Evolutionary conservation across 2,329 filamentous ascomycete genomes (phyloP), one percentile per base, ranked within the genome.

Genomic region (Sclerotinia nivalis): DNA sequence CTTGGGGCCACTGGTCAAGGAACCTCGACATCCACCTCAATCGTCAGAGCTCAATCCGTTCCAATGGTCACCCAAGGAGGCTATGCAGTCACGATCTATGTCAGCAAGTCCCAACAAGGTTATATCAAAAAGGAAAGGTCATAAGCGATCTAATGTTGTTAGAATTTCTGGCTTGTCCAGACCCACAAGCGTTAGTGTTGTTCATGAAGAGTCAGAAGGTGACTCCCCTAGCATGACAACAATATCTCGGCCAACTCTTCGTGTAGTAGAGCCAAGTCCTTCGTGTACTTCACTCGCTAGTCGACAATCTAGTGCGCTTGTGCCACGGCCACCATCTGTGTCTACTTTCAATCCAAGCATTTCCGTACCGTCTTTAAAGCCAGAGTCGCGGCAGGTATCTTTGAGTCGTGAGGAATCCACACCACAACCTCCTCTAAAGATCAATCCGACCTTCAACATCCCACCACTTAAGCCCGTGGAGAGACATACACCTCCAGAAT

Each of bases 201-300:
- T 77, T 8, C 71, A 69, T 5, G 76, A 77, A 65, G 74, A 76
- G 59, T 66, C 71, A 2, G 75, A 75, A 70, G 73, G 74, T n/a
- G 70, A 74, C 4, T 68, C 67, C 13, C 65, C 52, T 69, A 70
- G 1, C 59, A 71, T 52, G 9, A 71, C 15, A 66, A 37, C 47
- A 59, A 72, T 50, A 34, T 73, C 12, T 68, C 62, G n/a, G 45
- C 60, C 52, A 37, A 68, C 13, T 40, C 72, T 72, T 22, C 66
- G 61, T 9, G 61, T 71, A 10, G 58, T 71, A 0, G 71, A 72
- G 25, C 71, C 68, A 40, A 74, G 71, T 67, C 71, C 69, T 10
- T 72, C 73, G 0, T 69, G 68, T 31, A 70, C 71, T 12, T 56
- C 69, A 13, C 28, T 54, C 15, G 68, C 70, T 5, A 71, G 58